phyloP scores from a whole-genome alignment of 306 rosid genomes.

The Quercus rubra region DNA sequence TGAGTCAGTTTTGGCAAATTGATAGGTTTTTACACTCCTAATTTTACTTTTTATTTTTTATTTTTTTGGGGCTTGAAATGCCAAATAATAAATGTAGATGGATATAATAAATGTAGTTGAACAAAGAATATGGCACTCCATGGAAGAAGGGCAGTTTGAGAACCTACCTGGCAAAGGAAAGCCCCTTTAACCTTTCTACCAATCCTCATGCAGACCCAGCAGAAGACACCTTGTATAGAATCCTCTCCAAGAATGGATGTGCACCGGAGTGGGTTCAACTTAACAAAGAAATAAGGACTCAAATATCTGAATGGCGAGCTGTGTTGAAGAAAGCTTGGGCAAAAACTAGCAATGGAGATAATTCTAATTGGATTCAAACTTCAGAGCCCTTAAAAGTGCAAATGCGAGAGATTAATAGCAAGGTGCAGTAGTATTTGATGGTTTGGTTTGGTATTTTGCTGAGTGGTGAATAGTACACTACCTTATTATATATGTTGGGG shows the following conservation, averaged over 20 bases:
- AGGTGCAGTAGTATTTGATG: constrained; percentile 42
- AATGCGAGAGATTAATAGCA: constrained; percentile 54
- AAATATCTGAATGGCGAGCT: constrained; percentile 50
- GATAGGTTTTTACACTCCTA: too few species aligned
- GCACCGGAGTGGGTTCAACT: constrained; percentile 91
- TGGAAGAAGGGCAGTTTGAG: constrained; percentile 92
- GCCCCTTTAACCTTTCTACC: constrained; percentile 52
- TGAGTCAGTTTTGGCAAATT: rapidly evolving
- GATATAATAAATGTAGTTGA: constrained; percentile 77
- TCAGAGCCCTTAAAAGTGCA: constrained; percentile 55
- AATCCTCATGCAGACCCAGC: constrained; percentile 95
- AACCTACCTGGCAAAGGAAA: constrained; percentile 89
- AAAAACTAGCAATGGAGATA: constrained; percentile 47
- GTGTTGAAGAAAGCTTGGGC: constrained; percentile 61
- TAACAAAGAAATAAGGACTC: constrained; percentile 77
- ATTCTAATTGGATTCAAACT: constrained; percentile 47
- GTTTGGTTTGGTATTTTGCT: too few species aligned
- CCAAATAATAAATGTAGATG: too few species aligned
- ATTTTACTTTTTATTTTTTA: too few species aligned
- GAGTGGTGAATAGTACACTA: too few species aligned
- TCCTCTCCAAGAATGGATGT: constrained; percentile 73
- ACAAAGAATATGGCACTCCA: constrained; percentile 95
- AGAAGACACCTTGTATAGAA: constrained; percentile 75
- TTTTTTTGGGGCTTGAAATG: too few species aligned
- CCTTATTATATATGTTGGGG: neutral